Conservation (phyloP, 179 eudicot genomes). For the Pouteria campechiana region DNA sequence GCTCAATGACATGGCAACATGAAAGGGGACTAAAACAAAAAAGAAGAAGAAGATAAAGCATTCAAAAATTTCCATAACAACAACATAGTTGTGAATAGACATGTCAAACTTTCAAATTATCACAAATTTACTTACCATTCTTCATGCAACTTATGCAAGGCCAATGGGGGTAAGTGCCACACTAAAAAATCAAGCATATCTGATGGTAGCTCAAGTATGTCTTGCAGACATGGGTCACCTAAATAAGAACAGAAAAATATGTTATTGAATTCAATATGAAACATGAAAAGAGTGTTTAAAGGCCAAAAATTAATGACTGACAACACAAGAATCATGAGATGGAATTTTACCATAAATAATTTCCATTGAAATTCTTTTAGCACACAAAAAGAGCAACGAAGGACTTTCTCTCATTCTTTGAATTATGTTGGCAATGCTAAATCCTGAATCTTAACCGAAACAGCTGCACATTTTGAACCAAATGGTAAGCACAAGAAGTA, state of each 20-base stretch:
- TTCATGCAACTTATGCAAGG: conserved; percentile 50
- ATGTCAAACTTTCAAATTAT: not conserved
- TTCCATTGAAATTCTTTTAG: conserved; percentile 20
- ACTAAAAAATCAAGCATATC: conserved; percentile 64
- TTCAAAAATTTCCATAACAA: no score
- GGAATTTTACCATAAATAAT: conserved; percentile 39
- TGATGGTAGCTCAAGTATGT: conserved; percentile 48
- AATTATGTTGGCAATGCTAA: no score
- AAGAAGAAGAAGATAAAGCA: not conserved
- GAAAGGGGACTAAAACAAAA: not conserved
- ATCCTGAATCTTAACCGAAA: no score
- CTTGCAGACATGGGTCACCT: conserved; percentile 32
- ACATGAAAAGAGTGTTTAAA: not conserved
- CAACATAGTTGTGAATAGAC: no score
- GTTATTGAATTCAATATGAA: not conserved
- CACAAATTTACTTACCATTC: conserved; percentile 34
- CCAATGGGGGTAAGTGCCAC: conserved; percentile 51
- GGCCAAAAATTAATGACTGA: not conserved
- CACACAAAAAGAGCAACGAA: conserved; percentile 40
- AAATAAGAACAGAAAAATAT: not conserved
- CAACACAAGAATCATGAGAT: not conserved
- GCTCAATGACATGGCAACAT: not conserved
- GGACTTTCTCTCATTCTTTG: conserved; percentile 45
- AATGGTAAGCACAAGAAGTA: no score
- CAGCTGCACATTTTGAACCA: no score